These are phyloP conservation scores for Diaporthe caulivora DNA, from an alignment of 2,329 filamentous ascomycete species.

Conservation along the genomic window DNA sequence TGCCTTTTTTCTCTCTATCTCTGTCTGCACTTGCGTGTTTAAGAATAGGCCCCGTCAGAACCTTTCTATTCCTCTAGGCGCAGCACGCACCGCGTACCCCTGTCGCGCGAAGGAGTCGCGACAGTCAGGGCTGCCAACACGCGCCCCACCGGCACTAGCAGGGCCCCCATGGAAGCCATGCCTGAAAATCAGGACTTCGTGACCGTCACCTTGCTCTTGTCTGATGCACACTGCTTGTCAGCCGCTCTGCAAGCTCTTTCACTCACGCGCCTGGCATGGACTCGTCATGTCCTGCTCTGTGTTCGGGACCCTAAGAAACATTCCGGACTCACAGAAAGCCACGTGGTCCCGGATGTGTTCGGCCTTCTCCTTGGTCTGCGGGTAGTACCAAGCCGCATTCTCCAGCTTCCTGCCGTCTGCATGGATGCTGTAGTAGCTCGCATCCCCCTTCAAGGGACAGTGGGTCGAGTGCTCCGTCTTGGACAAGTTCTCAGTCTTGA, in stretches of 20 bases:
- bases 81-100: constrained; percentile 26
- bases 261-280: neutral
- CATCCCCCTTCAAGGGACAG: constrained; percentile 70
- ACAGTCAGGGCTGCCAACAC: neutral
- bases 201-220: constrained; percentile 51
- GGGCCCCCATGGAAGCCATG: constrained; percentile 14
- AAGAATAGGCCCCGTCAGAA: constrained; percentile 29
- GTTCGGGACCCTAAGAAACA: neutral
- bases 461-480: constrained; percentile 60
- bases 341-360: constrained; percentile 66
- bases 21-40: neutral
- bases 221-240: constrained; percentile 39
- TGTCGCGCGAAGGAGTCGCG: constrained; percentile 27
- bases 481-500: constrained; percentile 59
- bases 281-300: neutral
- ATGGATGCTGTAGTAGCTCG: constrained; percentile 67
- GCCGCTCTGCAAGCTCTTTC: constrained; percentile 29
- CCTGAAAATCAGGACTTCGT: constrained; percentile 36
- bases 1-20: neutral
- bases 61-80: constrained; percentile 20
- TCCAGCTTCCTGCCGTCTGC: constrained; percentile 60
- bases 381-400: constrained; percentile 72
- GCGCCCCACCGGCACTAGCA: constrained; percentile 10
- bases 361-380: constrained; percentile 60
- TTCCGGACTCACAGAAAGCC: constrained; percentile 65